Evolutionary conservation across 2,329 filamentous ascomycete genomes (phyloP), one percentile per base, ranked within the genome.

Genomic region (Alternaria ethzedia): DNA sequence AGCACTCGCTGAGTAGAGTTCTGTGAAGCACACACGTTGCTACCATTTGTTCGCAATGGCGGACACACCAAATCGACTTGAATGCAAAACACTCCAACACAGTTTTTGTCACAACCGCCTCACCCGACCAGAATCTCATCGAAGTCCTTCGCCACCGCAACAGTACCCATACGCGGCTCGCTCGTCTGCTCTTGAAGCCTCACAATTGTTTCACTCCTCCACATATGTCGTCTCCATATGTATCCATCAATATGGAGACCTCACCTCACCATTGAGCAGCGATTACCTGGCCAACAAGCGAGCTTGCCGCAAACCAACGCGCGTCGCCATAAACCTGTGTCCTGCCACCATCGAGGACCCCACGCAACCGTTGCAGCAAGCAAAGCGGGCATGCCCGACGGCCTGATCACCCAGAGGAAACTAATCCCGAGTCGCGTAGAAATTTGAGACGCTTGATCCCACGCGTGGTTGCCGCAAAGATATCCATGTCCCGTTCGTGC

Each of bases 401-500:
- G 30, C 49, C 30, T 52, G 13, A 23, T 23, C 21, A 23, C 30
- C 30, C 21, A 41, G 8, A n/a, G 20, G 49, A 41, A 52, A 36
- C 20, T 36, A 41, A n/a, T 25, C 20, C 28, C 49, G 49, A 41
- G 30, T 15, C n/a, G 28, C 43, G 36, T 41, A 52, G 32, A 41
- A 51, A 41, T 36, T 36, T 20, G 30, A 52, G 49, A 52, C 21
- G 49, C 30, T 52, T 41, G 49, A 52, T 52, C 23, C 28, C 28
- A 52, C 49, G 30, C 49, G 28, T 52, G 30, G 30, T 36, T 52
- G 49, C 49, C 49, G 49, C 49, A 36, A 41, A 41, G 17, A 32
- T 36, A 51, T 51, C 49, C 49, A 51, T 51, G 49, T 51, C 20
- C 28, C 49, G 49, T 52, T 52, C 30, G 30, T 52, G 49, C 49